Base-by-base conservation (phyloP, 352 stramenopile species). In the Hyaloperonospora arabidopsidis region DNA sequence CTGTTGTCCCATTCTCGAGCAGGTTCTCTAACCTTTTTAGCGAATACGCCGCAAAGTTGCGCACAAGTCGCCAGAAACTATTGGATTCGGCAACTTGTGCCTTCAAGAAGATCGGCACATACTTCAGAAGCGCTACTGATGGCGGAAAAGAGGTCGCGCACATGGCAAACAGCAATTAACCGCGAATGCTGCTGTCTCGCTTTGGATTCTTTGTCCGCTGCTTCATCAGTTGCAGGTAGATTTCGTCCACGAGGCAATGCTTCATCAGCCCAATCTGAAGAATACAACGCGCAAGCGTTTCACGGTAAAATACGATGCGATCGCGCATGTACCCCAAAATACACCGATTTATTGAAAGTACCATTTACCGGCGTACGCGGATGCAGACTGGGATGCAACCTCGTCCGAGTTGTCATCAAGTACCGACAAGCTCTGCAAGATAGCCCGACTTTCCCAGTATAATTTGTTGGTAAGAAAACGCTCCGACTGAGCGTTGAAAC, bases 271-370 rank as follows among this genome's bases (percentile, higher is more conserved):
- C 92, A 55, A 96, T 94, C 54, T 94, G 84, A 19, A 98, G 68
- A 41, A 98, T 89, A 49, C 95, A 95, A 64, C 97, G 90, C 14
- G 89, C 90, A 25, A 97, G 70, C 71, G 95, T 97, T 40, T 96
- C 91, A 11, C 91, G 89, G 58, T 96, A 98, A 52, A 86, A 91
- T 35, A 97, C 90, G 49, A 95, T 86, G 10, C 94, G 92, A 53
- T 98, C 93, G 2, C 92, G 86, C 86, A 96, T 97, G 74, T 98
- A 98, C 1, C 93, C 89, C 14, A 97, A 70, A 28, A 97, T 80
- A 52, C 86, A 95, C 22, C 91, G 89, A 66, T 97, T 92, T n/a
- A 98, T 89, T 3, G 87, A 84, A 1, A 97, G 49, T 23, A 76
- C 75, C 32, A 89, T 62, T 57, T 72, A 23, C 64, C 71, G 2